Percentiles rank a stretch among this genome's conserved stretches.
These are phyloP conservation scores for Monocercomonoides exilis DNA, from an alignment of 78 protist genomes.

Conservation along the genomic window DNA sequence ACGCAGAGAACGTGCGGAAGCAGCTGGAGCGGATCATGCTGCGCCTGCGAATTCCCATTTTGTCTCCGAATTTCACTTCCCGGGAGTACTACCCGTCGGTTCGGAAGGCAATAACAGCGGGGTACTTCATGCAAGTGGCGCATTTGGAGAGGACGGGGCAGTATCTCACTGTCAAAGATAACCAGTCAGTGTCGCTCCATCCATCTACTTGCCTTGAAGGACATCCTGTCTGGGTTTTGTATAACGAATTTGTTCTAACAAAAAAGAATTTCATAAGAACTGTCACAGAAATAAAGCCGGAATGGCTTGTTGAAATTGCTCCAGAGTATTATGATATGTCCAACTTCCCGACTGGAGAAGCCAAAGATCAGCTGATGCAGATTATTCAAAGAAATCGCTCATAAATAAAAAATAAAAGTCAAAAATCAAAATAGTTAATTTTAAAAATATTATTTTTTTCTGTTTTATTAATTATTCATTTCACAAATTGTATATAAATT, in stretches of 20 bases:
- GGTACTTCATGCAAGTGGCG: constrained; percentile 96
- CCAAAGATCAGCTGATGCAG: constrained; percentile 34
- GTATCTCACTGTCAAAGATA: constrained; percentile 89
- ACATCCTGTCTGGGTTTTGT: constrained; percentile 91
- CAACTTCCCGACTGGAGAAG: constrained; percentile 61
- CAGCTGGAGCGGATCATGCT: constrained; percentile 77
- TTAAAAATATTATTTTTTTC: too few relatives aligned
- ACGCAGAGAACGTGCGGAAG: constrained; percentile 78
- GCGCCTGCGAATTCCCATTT: constrained; percentile 37
- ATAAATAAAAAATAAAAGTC: too few relatives aligned
- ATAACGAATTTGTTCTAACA: constrained; percentile 94
- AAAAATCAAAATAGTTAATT: too few relatives aligned
- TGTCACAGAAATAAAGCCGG: constrained; percentile 68
- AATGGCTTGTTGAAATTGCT: constrained; percentile 71
- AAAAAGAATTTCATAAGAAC: constrained; percentile 84
- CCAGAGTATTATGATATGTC: constrained; percentile 73
- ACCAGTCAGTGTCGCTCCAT: constrained; percentile 80
- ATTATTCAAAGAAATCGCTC: too few relatives aligned
- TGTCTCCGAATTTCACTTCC: constrained; percentile 26
- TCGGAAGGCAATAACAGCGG: constrained; percentile 69
- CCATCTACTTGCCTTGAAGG: constrained; percentile 79
- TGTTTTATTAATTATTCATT: too few relatives aligned
- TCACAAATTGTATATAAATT: too few relatives aligned
- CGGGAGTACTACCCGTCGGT: constrained; percentile 75
- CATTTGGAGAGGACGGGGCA: constrained; percentile 82